Conservation (phyloP, 2,329 filamentous ascomycete genomes). For the Fusarium buxicola region DNA sequence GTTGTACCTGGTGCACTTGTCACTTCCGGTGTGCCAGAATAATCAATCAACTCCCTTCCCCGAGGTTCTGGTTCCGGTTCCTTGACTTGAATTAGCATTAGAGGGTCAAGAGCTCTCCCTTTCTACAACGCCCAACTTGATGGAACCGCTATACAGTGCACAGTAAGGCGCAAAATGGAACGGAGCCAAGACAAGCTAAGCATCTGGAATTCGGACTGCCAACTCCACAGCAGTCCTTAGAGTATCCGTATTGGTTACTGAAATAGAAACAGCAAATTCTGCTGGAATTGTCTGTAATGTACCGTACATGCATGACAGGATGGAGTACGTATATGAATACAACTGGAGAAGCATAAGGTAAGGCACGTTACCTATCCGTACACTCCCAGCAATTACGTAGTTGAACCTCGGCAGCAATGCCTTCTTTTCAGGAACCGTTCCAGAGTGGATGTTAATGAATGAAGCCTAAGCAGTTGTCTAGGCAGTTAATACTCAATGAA, state of each 20-base stretch:
- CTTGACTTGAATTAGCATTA: slow-evolving; percentile 10
- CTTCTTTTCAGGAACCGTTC: neutral
- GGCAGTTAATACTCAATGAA: slow-evolving; percentile 9
- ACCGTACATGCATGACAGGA: neutral
- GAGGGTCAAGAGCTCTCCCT: neutral
- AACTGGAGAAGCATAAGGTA: neutral
- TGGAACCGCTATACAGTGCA: no score
- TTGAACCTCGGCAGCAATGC: neutral
- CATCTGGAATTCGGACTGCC: neutral
- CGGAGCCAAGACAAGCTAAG: neutral
- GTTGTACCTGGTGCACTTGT: slow-evolving; percentile 26
- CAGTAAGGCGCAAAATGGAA: slow-evolving; percentile 16
- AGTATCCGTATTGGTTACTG: slow-evolving; percentile 1
- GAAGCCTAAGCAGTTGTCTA: neutral
- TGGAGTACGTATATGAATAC: neutral
- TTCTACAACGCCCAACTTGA: no score
- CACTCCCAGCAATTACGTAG: no score
- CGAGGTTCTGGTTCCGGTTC: slow-evolving; percentile 1
- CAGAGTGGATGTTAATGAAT: slow-evolving; percentile 8
- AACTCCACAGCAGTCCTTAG: slow-evolving; percentile 5
- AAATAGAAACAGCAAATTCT: slow-evolving; percentile 11
- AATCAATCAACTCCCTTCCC: slow-evolving; percentile 3
- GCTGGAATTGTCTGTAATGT: neutral
- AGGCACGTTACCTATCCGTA: no score
- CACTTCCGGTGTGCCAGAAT: slow-evolving; percentile 23